Evolutionary conservation across 2,329 filamentous ascomycete genomes (phyloP).

Genomic region (Chalara sp.): DNA sequence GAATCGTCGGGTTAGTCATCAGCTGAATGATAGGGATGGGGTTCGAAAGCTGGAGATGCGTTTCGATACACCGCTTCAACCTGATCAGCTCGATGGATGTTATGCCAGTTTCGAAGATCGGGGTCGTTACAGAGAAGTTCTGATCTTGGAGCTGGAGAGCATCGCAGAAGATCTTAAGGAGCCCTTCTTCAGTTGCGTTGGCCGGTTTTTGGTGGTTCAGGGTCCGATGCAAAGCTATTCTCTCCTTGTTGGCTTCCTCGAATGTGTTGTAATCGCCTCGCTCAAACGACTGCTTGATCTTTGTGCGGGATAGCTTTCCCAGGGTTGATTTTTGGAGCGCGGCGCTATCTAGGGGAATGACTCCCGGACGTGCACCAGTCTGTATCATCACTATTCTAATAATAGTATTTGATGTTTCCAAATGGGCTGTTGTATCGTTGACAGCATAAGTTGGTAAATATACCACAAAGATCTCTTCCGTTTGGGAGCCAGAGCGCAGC

Average conservation of each 20-base stretch:
- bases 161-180: constrained; percentile 14
- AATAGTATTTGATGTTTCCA: constrained; percentile 19
- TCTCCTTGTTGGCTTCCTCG: neutral
- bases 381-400: constrained; percentile 14
- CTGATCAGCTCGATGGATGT: constrained; percentile 11
- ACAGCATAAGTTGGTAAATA: constrained; percentile 29
- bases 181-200: constrained; percentile 7
- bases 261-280: neutral
- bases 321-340: constrained; percentile 31
- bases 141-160: constrained; percentile 9
- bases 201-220: neutral
- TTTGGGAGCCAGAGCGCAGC: constrained; percentile 22
- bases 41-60: constrained; percentile 11
- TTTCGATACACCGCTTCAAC: neutral
- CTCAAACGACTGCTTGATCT: constrained; percentile 26
- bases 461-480: constrained; percentile 34
- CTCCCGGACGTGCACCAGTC: constrained; percentile 18
- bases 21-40: constrained; percentile 23
- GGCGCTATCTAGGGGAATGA: constrained; percentile 22
- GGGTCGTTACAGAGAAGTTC: constrained; percentile 8
- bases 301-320: constrained; percentile 35
- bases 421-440: constrained; percentile 18
- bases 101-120: constrained; percentile 25
- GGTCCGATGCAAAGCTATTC: neutral
- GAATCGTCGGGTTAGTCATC: constrained; percentile 21